Evolutionary conservation across 202 grass and related monocot genomes (phyloP).

Genomic region (Dendrocalamus latiflorus): DNA sequence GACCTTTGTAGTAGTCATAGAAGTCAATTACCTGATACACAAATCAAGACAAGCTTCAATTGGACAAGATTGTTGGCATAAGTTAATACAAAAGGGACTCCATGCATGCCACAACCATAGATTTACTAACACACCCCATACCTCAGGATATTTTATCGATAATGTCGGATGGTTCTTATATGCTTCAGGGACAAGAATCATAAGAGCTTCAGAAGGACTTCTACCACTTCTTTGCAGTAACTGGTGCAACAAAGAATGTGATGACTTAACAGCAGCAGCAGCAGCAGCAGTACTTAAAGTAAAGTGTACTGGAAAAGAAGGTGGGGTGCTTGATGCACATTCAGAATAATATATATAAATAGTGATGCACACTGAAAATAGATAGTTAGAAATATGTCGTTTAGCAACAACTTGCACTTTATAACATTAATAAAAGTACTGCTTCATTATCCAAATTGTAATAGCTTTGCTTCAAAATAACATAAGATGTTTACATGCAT

Average conservation of each 20-base stretch:
- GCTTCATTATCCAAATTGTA: too few relatives aligned
- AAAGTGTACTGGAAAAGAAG: neutral
- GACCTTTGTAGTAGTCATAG: slow-evolving; percentile 99
- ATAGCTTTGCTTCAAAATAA: too few relatives aligned
- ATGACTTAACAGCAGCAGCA: slow-evolving; percentile 14
- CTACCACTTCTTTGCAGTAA: slow-evolving; percentile 88
- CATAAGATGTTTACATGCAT: too few relatives aligned
- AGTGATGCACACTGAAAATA: neutral
- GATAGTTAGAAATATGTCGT: neutral
- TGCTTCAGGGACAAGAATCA: slow-evolving; percentile 98
- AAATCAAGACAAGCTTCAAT: slow-evolving; percentile 35
- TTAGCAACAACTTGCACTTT: neutral
- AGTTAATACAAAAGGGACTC: slow-evolving; percentile 2
- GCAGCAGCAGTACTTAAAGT: slow-evolving; percentile 14
- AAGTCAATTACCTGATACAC: slow-evolving; percentile 82
- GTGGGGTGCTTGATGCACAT: neutral
- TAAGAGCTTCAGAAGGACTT: slow-evolving; percentile 88
- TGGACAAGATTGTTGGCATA: neutral
- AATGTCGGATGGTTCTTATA: slow-evolving; percentile 99
- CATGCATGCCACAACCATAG: neutral
- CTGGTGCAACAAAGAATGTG: slow-evolving; percentile 49
- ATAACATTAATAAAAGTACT: too few relatives aligned
- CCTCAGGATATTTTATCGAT: slow-evolving; percentile 97
- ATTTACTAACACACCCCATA: slow-evolving; percentile 30
- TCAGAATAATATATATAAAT: neutral